Base-by-base conservation (phyloP, 2,329 filamentous ascomycete species). In the Orbilia ellipsospora region DNA sequence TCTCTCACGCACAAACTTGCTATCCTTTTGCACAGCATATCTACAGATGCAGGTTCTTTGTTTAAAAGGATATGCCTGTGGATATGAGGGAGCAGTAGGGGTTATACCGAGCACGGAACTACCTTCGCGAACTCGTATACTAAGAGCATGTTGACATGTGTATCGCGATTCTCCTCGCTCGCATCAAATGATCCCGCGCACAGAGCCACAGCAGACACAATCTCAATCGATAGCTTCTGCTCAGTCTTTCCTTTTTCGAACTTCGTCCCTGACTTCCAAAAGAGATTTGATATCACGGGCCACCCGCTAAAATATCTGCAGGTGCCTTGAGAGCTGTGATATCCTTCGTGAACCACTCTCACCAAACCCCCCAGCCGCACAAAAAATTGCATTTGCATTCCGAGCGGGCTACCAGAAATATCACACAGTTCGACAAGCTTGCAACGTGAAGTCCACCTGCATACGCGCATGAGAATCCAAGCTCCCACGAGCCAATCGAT, bases 251-350 rank as follows among this genome's bases (percentile, higher is more conserved):
- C 31, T 10, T 36, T 36, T 36, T 36, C 31, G 31, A 36, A 36
- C 31, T 13, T 23, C 16, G 64, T 31, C 65, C 65, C 65, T 69
- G 48, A 23, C 56, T 28, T 69, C 56, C 51, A 31, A 68, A 28
- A 50, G 62, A 66, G 23, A 36, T 45, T 59, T 36, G 20, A 67
- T 60, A 67, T 67, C 44, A 48, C n/a, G 10, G n/a, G 16, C n/a
- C n/a, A n/a, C 5, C 18, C 48, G 16, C n/a, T 20, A 18, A 52
- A 23, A 23, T 42, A 56, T 57, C 20, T 57, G 62, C 61, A 56
- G 62, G 62, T 66, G 23, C 52, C 52, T 54, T 54, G 23, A 23
- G 16, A 23, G 18, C 42, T 66, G 62, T 66, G 62, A 66, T 50
- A 64, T 64, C 45, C 31, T 48, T 52, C 12, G 1, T 52, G 20